A percentile compares a stretch with the other conserved stretches of the same genome.
Evolutionary conservation across 768 basidiomycete genomes (phyloP).

Genomic region (Phlebiopsis gigantea): DNA sequence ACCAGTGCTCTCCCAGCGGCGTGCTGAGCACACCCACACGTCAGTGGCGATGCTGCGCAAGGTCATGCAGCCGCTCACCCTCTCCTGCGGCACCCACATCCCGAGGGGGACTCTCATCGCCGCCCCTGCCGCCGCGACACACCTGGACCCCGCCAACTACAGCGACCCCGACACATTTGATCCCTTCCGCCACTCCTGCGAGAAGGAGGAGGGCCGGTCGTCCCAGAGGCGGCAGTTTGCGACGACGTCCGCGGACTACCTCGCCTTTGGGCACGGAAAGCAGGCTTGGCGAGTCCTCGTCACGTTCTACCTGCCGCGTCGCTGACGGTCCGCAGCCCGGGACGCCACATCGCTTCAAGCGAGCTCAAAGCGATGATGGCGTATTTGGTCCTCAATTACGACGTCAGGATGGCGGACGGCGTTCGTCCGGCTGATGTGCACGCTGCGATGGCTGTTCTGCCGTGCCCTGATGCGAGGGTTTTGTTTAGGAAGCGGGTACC

Average conservation of each 20-base stretch:
- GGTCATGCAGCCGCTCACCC: slow-evolving; percentile 27
- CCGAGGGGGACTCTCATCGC: slow-evolving; percentile 21
- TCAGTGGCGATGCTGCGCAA: slow-evolving; percentile 18
- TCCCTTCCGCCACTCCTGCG: slow-evolving; percentile 38
- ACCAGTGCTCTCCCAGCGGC: too few species aligned
- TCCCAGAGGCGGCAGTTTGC: neutral
- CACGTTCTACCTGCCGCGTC: neutral
- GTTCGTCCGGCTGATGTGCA: neutral
- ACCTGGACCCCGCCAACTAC: slow-evolving; percentile 21
- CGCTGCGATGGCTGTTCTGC: slow-evolving; percentile 9
- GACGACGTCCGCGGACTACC: slow-evolving; percentile 1
- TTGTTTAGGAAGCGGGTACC: slow-evolving; percentile 34
- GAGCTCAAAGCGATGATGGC: slow-evolving; percentile 10
- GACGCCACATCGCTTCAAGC: slow-evolving; percentile 4
- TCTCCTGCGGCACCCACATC: slow-evolving; percentile 29
- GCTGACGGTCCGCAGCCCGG: neutral
- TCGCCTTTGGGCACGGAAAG: slow-evolving; percentile 5
- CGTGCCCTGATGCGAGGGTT: slow-evolving; percentile 19
- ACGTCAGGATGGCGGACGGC: slow-evolving; percentile 6
- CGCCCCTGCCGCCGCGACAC: slow-evolving; percentile 14
- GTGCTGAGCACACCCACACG: too few species aligned
- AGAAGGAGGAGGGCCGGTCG: neutral
- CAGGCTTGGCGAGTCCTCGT: slow-evolving; percentile 5
- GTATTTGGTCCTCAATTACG: neutral
- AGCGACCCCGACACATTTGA: slow-evolving; percentile 29